Percentiles rank a stretch among this genome's conserved stretches.
Conservation (phyloP, 1,139 yeast species). For the Pichia sp. region DNA sequence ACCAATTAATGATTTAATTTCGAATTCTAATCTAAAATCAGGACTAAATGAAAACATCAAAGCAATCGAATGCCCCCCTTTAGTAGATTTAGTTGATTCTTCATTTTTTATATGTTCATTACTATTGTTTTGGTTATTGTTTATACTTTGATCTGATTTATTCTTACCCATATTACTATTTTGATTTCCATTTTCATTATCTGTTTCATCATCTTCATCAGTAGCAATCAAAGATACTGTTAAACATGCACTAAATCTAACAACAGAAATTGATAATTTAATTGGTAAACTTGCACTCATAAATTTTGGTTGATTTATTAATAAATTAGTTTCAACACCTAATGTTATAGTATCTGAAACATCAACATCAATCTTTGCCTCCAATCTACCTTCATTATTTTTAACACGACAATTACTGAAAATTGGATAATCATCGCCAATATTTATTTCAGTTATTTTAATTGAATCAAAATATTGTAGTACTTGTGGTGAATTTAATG, state of each 20-base stretch:
- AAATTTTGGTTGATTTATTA: constrained; percentile 81
- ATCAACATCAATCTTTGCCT: constrained; percentile 92
- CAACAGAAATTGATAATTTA: constrained; percentile 76
- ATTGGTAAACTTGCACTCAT: constrained; percentile 83
- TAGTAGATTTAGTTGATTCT: neutral
- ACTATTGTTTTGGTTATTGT: neutral
- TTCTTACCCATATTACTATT: constrained; percentile 1
- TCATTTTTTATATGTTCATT: neutral
- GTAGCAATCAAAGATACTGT: constrained; percentile 64
- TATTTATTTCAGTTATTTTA: constrained; percentile 77
- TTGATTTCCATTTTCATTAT: constrained; percentile 2
- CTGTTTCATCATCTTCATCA: constrained; percentile 9
- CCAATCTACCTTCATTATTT: constrained; percentile 54
- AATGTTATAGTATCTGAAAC: constrained; percentile 82
- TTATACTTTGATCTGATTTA: neutral
- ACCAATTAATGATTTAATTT: constrained; percentile 81
- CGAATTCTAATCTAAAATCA: constrained; percentile 82
- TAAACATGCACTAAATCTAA: constrained; percentile 87
- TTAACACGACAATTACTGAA: constrained; percentile 86
- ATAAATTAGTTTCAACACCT: constrained; percentile 77
- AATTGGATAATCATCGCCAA: constrained; percentile 94
- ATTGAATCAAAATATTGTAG: constrained; percentile 69
- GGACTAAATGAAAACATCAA: constrained; percentile 87
- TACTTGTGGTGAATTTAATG: constrained; percentile 32
- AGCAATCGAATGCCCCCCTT: constrained; percentile 41